phyloP scores from a whole-genome alignment of 1,284 basidiomycete genomes.

The Xerocomus cyaneibrunnescens region DNA sequence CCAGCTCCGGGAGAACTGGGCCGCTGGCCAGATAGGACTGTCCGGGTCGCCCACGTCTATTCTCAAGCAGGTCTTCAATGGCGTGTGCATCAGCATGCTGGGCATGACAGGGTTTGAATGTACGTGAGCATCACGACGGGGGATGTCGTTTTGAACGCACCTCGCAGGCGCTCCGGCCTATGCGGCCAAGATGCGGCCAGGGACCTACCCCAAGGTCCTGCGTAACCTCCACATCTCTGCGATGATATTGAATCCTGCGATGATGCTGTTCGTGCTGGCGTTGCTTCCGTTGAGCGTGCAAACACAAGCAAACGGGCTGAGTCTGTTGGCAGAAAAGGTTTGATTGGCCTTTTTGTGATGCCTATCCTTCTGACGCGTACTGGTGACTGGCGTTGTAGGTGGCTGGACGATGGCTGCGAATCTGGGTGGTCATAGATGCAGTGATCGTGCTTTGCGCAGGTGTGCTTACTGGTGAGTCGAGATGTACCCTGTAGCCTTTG shows the following conservation, averaged over 20 bases:
- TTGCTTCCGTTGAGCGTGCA: conserved; percentile 53
- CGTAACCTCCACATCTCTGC: conserved; percentile 63
- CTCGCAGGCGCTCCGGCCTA: conserved; percentile 61
- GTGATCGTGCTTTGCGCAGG: conserved; percentile 66
- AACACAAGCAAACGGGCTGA: conserved; percentile 57
- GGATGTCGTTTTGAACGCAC: not conserved
- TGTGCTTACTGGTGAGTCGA: conserved; percentile 56
- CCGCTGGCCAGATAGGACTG: conserved; percentile 32
- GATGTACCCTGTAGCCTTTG: not conserved
- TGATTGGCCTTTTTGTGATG: conserved; percentile 4
- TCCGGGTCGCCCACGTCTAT: conserved; percentile 35
- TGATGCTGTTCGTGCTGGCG: conserved; percentile 60
- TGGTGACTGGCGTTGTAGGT: conserved; percentile 33
- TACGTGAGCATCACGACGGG: conserved; percentile 28
- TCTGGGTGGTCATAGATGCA: conserved; percentile 62
- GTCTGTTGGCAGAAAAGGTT: conserved; percentile 55
- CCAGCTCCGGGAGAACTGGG: conserved; percentile 59
- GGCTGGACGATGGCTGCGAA: conserved; percentile 58
- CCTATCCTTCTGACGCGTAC: conserved; percentile 3
- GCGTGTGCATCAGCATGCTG: conserved; percentile 65
- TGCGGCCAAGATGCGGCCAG: conserved; percentile 54
- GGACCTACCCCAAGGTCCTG: conserved; percentile 55
- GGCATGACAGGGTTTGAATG: conserved; percentile 71
- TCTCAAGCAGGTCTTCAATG: conserved; percentile 54
- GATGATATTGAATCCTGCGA: conserved; percentile 50